Evolutionary conservation across 495 filamentous ascomycete genomes (phyloP).

Genomic region (Opeltia flavorubescens): DNA sequence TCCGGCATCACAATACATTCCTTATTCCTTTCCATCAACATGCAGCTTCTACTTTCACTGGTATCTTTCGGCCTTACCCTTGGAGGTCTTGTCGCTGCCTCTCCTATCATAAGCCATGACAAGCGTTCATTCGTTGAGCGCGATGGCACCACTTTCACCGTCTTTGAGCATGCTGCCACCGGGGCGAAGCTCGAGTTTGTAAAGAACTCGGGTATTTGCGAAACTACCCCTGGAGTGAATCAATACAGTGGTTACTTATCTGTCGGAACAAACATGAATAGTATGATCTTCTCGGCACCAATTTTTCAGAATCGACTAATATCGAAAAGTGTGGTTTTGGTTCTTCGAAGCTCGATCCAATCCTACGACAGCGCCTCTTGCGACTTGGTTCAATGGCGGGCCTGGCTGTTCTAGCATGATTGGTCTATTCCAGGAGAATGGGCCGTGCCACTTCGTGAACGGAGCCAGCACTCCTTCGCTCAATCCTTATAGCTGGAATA

Average conservation of each 20-base stretch:
- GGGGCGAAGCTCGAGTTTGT: constrained; percentile 37
- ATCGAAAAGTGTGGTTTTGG: constrained; percentile 4
- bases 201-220: constrained; percentile 41
- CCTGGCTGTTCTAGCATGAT: constrained; percentile 41
- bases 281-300: constrained; percentile 11
- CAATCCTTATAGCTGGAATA: constrained; percentile 48
- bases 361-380: constrained; percentile 34
- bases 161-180: constrained; percentile 39
- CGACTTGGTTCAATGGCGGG: constrained; percentile 42
- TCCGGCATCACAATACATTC: too few relatives aligned
- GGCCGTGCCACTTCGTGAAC: constrained; percentile 39
- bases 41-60: not conserved
- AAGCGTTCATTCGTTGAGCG: constrained; percentile 30
- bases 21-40: too few relatives aligned
- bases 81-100: constrained; percentile 12
- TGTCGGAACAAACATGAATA: constrained; percentile 38
- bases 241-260: constrained; percentile 43
- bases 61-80: constrained; percentile 8
- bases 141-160: constrained; percentile 30
- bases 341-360: constrained; percentile 36
- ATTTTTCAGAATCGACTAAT: not conserved
- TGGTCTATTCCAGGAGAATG: constrained; percentile 42
- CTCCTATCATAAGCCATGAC: constrained; percentile 18
- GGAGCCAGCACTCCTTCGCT: constrained; percentile 29
- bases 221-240: constrained; percentile 39